Conservation (phyloP, 768 basidiomycete genomes). For the Fibroporia radiculosa region DNA sequence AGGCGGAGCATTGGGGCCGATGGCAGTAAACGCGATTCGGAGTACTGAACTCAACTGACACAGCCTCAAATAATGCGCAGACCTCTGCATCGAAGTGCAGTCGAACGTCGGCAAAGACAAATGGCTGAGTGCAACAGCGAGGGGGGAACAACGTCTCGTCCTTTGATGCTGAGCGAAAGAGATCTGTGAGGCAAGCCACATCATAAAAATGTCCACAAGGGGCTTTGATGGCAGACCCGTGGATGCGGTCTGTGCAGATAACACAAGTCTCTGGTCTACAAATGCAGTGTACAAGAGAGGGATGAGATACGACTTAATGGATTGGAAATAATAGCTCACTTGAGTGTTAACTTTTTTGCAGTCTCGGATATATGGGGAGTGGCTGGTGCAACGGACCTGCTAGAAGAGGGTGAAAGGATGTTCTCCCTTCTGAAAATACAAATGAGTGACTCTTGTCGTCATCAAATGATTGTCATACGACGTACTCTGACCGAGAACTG, state of each 20-base stretch:
- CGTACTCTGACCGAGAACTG: too few relatives aligned
- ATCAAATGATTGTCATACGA: too few relatives aligned
- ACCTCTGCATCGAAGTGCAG: constrained; percentile 10
- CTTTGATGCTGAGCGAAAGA: constrained; percentile 18
- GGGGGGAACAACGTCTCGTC: constrained; percentile 26
- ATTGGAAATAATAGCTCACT: too few relatives aligned
- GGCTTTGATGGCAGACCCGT: constrained; percentile 7
- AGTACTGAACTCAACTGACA: constrained; percentile 39
- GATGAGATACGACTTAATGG: too few relatives aligned
- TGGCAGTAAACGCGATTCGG: constrained; percentile 44
- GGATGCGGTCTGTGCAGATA: constrained; percentile 13
- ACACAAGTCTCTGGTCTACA: constrained; percentile 9
- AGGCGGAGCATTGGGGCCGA: constrained; percentile 41
- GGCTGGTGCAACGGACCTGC: too few relatives aligned
- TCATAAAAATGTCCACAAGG: constrained; percentile 20
- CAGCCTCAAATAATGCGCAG: constrained; percentile 27
- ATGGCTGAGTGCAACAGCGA: constrained; percentile 20
- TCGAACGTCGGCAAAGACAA: constrained; percentile 14
- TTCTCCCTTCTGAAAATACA: too few relatives aligned
- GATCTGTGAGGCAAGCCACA: constrained; percentile 17
- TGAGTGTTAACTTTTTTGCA: too few relatives aligned
- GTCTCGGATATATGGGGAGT: too few relatives aligned
- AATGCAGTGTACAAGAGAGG: too few relatives aligned
- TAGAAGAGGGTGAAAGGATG: too few relatives aligned
- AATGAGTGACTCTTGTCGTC: too few relatives aligned